Percentiles rank a stretch among this genome's conserved stretches.
phyloP scores from a whole-genome alignment of 2,329 filamentous ascomycete genomes.

The Colletotrichum chrysophilum region DNA sequence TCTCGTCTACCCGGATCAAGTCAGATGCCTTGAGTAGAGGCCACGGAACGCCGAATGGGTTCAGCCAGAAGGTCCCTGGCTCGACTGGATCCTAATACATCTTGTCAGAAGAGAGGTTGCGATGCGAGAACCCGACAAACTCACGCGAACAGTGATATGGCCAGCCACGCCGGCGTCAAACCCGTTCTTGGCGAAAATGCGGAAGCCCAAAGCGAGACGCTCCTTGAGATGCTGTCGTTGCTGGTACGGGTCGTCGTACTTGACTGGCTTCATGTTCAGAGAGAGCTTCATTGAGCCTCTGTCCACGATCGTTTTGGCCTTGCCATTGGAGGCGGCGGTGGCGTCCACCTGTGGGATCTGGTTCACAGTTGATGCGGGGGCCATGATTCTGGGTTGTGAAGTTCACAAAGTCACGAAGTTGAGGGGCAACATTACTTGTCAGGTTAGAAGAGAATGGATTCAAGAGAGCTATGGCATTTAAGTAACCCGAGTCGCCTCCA shows the following conservation, averaged over 20 bases:
- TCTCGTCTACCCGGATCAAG: conserved; percentile 68
- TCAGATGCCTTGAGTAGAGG: conserved; percentile 68
- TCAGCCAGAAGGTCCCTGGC: conserved; percentile 69
- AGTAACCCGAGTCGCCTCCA: not conserved
- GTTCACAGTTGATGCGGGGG: not conserved
- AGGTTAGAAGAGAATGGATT: rapidly evolving
- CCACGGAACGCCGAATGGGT: conserved; percentile 69
- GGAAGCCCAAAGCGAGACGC: conserved; percentile 59
- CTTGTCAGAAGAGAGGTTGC: not conserved
- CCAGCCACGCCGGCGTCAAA: conserved; percentile 70
- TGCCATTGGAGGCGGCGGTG: conserved; percentile 1
- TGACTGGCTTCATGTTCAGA: not conserved
- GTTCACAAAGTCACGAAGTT: not conserved
- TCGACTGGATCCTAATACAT: conserved; percentile 56
- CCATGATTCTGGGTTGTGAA: not conserved
- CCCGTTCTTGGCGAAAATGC: conserved; percentile 62
- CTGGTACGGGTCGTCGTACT: conserved; percentile 33
- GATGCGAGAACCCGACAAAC: not conserved
- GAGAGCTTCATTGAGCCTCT: not conserved
- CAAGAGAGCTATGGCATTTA: not conserved
- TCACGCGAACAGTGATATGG: conserved; percentile 63
- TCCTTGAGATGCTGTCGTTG: conserved; percentile 60
- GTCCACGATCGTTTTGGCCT: not conserved
- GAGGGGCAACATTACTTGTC: not conserved
- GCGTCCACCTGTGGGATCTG: not conserved